Base-by-base conservation (phyloP, 306 rosid genomes). In the Citrullus amarus region DNA sequence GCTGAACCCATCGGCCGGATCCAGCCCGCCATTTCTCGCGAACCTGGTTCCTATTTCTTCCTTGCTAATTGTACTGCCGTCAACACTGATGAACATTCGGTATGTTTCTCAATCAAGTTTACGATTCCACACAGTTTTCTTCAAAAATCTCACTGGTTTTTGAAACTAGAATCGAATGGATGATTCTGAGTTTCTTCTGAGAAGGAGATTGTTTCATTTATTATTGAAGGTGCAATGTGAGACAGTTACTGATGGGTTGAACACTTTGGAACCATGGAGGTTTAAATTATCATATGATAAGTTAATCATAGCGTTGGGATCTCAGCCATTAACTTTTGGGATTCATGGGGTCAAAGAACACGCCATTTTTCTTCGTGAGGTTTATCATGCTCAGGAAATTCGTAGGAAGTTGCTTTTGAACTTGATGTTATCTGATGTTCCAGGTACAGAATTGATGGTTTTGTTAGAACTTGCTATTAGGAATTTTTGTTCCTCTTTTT, bases 291-390 rank as follows among this genome's bases (percentile, higher is more conserved):
- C 99, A 61, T 95, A 95, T 46, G 99, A 95, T 82, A 95, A 95
- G 85, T 66, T 92, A 84, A 86, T 92, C 57, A 88, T 95, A 82
- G 97, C 97, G 56, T 79, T 92, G 82, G 99, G 99, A 73, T 89
- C 97, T 13, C 88, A 84, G 59, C 89, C 98, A 34, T 79, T 88
- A 11, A 95, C 99, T 81, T 95, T 95, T 82, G 99, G 99, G 80
- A 95, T 95, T 82, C 88, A 50, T 4, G 97, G 99, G 50, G 99
- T 95, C 78, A 62, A 84, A 68, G 97, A 91, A 70, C 91, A 91
- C 78, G 99, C 97, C 1, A 86, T 86, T 80, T 95, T 95, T 87
- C 97, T 95, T 76, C 97, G 97, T 18, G 98, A 95, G 88, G 97
- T 95, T 78, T 44, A 91, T 72, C 97, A 95, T 79, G 99, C 99